Evolutionary conservation across 352 stramenopile genomes (phyloP).

Genomic region (Nannochloropsis limnetica): DNA sequence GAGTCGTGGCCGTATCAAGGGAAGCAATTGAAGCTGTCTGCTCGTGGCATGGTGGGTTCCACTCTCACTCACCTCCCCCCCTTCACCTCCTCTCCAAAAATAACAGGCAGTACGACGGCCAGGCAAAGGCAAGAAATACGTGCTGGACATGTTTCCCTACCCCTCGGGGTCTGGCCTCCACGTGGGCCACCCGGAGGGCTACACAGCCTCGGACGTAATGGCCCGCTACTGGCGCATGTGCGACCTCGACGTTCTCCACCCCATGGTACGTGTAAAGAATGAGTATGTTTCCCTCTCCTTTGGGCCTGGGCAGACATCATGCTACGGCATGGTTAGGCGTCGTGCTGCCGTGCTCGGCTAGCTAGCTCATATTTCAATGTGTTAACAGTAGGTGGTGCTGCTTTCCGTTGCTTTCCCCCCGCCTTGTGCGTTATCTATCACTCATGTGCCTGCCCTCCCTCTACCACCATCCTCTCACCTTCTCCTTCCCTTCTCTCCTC

Average conservation of each 20-base stretch:
- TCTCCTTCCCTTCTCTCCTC: background rate
- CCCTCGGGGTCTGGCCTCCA: conserved; percentile 86
- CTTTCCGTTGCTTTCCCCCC: too few relatives aligned
- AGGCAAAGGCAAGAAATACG: conserved; percentile 67
- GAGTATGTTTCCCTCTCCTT: background rate
- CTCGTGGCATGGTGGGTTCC: background rate
- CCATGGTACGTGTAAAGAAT: conserved; percentile 62
- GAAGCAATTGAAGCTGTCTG: background rate
- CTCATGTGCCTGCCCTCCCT: background rate
- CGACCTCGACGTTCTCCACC: conserved; percentile 88
- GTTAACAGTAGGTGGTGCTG: background rate
- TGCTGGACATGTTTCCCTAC: conserved; percentile 98
- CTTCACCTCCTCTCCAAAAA: conserved; percentile 17
- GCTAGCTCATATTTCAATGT: background rate
- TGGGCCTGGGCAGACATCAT: background rate
- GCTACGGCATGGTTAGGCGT: too few relatives aligned
- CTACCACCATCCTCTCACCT: background rate
- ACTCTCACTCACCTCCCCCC: background rate
- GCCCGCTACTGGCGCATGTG: conserved; percentile 90
- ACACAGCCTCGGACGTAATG: conserved; percentile 97
- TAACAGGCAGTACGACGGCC: conserved; percentile 43
- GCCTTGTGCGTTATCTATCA: too few relatives aligned
- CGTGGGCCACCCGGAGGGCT: conserved; percentile 97
- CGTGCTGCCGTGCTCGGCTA: too few relatives aligned
- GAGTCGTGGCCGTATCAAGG: too few relatives aligned